These are phyloP conservation scores for Logfia minima DNA, from an alignment of 129 eudicot genomes.

Conservation along the genomic window DNA sequence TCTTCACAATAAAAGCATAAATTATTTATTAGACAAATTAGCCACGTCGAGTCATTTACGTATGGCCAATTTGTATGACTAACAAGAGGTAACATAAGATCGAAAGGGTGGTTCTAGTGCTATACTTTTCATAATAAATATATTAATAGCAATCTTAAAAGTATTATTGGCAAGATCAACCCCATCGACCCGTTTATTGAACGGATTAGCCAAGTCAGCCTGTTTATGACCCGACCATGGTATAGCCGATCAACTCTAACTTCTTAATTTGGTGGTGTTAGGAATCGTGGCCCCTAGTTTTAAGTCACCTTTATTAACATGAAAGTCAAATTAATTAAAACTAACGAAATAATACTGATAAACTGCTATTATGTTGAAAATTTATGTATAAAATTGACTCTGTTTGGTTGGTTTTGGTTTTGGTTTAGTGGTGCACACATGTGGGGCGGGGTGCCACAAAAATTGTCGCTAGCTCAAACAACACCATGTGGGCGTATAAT, in stretches of 20 bases:
- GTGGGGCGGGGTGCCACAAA: constrained; percentile 23
- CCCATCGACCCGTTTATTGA: neutral
- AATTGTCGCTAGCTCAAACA: constrained; percentile 26
- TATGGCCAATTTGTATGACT: neutral
- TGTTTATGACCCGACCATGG: neutral
- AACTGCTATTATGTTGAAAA: too few relatives aligned
- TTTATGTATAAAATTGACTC: neutral
- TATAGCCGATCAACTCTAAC: neutral
- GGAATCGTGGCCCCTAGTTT: neutral
- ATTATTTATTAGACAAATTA: neutral
- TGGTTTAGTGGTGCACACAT: neutral
- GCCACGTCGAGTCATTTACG: neutral
- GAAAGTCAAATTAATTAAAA: too few relatives aligned
- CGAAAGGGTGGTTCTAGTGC: neutral
- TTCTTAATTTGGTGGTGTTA: neutral
- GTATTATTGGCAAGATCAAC: neutral
- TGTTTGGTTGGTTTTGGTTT: constrained; percentile 8
- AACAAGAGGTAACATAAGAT: neutral
- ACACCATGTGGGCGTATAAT: constrained; percentile 27
- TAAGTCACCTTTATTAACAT: neutral
- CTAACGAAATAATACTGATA: neutral
- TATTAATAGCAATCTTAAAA: neutral
- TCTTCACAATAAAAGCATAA: neutral
- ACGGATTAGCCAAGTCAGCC: neutral
- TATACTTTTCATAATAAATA: neutral